Evolutionary conservation across 2,329 filamentous ascomycete genomes (phyloP), one percentile per base, ranked within the genome.

Genomic region (Pyricularia sp.): DNA sequence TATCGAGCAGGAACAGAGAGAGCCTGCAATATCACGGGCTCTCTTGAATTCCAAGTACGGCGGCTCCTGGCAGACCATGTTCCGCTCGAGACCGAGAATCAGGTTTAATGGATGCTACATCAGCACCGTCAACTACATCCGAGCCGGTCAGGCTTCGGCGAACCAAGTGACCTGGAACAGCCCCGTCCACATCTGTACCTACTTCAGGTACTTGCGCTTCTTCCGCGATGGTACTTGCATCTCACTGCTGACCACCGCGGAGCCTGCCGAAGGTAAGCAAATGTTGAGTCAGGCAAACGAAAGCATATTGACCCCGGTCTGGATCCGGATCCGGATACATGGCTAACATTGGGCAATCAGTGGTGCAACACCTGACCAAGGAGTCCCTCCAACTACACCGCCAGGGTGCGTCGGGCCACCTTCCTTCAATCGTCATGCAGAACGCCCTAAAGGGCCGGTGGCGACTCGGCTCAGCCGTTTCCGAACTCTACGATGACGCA

Each of bases 81-180:
- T 97, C 81, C 92, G 91, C 58, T 82, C 83, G 5, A 90, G 93
- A 17, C 94, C 95, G 2, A 90, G 95, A 63, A 85, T 98, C 70
- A 92, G 95, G 69, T 99, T 97, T 83, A 95, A 95, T 75, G 95
- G 95, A 30, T 91, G 93, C 79, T 99, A 99, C 81, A 98, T 99
- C 78, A 92, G 89, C 78, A 98, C 94, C 0, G 93, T 97, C 70
- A 98, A 98, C 81, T 99, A 99, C 80, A 88, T 92, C 66, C 91
- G 95, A 28, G 83, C 92, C 0, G 95, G 95, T 36, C 91, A 91
- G 70, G 85, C 89, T 12, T 89, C 88, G 3, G 85, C 86, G 25
- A 90, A 89, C 72, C 89, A 88, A 68, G 81, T 90, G 23, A 90
- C 91, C 1, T 97, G 94, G 92, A 82, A 83, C 74, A 90, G 86